phyloP scores from a whole-genome alignment of 257 asterid genomes.

The Ballota nigra region DNA sequence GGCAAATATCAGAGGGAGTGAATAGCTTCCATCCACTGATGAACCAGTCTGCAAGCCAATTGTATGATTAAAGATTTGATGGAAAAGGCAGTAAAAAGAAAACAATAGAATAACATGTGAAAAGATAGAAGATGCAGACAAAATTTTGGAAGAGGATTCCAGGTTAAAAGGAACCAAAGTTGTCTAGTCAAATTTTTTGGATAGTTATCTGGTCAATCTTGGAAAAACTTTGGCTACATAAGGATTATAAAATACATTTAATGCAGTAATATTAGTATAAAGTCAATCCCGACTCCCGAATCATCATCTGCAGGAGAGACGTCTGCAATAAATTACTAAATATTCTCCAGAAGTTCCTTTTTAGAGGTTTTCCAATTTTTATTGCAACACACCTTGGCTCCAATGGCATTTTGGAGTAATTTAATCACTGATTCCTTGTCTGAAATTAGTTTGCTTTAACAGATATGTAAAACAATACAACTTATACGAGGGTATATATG shows the following conservation, averaged over 20 bases:
- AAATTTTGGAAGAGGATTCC: neutral
- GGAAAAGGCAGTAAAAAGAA: constrained; percentile 18
- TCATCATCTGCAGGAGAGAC: neutral
- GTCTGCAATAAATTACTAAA: neutral
- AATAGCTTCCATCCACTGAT: constrained; percentile 87
- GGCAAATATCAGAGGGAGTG: constrained; percentile 71
- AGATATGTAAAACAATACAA: constrained; percentile 4
- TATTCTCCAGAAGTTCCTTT: neutral
- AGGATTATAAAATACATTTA: neutral
- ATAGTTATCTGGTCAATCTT: neutral
- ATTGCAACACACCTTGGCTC: neutral
- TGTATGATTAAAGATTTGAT: constrained; percentile 13
- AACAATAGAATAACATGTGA: constrained; percentile 4
- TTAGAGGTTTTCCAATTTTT: neutral
- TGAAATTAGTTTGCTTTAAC: neutral
- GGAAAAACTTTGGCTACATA: neutral
- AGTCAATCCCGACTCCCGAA: neutral
- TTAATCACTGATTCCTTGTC: neutral
- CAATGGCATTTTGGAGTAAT: neutral
- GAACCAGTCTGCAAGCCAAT: constrained; percentile 71
- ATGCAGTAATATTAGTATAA: neutral
- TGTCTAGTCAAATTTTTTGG: neutral
- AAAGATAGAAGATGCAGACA: neutral
- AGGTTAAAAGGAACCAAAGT: too few relatives aligned
- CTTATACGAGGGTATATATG: neutral